A percentile compares a stretch with the other conserved stretches of the same genome.
These are phyloP conservation scores for Cyberlindnera maritima DNA, from an alignment of 805 yeast genomes.

Conservation along the genomic window DNA sequence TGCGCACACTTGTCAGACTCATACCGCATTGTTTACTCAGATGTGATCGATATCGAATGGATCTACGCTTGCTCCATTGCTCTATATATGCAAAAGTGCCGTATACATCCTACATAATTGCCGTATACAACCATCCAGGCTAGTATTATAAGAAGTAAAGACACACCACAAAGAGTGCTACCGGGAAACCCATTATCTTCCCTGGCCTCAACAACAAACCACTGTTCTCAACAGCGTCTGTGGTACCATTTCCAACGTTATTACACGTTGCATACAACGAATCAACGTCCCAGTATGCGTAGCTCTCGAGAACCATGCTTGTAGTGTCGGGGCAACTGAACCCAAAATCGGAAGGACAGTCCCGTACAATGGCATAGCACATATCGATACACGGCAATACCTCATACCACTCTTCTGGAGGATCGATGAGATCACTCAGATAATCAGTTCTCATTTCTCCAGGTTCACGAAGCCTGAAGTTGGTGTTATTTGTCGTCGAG, in stretches of 20 bases:
- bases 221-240: background rate
- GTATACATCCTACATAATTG: no score
- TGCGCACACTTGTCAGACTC: no score
- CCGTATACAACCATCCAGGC: no score
- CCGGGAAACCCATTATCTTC: no score
- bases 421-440: conserved; percentile 52
- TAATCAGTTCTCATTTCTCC: conserved; percentile 58
- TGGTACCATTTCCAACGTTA: conserved; percentile 31
- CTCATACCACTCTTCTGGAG: conserved; percentile 64
- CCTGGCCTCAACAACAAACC: background rate
- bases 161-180: background rate
- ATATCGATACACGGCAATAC: conserved; percentile 82
- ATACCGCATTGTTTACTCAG: no score
- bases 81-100: no score
- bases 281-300: conserved; percentile 23
- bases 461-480: conserved; percentile 44
- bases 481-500: conserved; percentile 45
- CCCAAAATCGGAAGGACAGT: conserved; percentile 77
- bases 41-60: no score
- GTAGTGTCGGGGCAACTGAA: conserved; percentile 64
- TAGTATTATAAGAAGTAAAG: no score
- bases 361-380: conserved; percentile 74
- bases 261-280: conserved; percentile 39
- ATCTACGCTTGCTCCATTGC: no score
- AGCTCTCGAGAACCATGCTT: conserved; percentile 29